A percentile compares a stretch with the other conserved stretches of the same genome.
Conservation (phyloP, 2,329 filamentous ascomycete species). For the Tolypocladium endophyticum region DNA sequence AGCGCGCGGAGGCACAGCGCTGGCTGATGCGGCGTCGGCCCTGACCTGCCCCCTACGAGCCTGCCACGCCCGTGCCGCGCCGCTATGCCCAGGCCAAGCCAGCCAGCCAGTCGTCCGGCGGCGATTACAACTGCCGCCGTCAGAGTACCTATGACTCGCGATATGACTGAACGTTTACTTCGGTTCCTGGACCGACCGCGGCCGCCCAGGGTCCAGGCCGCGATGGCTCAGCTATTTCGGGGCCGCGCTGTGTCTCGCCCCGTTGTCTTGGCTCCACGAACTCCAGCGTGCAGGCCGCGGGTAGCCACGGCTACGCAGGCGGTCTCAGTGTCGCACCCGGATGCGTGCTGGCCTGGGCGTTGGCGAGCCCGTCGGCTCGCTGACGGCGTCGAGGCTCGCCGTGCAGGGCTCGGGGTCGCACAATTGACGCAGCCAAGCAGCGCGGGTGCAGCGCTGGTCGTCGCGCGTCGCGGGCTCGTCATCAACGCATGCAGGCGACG, state of each 20-base stretch:
- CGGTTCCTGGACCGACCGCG: background rate
- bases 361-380: background rate
- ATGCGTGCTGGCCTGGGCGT: background rate
- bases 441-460: background rate
- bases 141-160: conserved; percentile 2
- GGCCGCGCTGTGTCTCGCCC: background rate
- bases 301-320: background rate
- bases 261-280: background rate
- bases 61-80: no score
- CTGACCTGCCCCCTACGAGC: no score
- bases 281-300: background rate
- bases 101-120: background rate
- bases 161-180: conserved; percentile 1
- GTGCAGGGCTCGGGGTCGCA: background rate
- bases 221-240: background rate
- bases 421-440: background rate
- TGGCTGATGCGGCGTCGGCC: no score
- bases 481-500: background rate
- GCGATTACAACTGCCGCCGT: background rate
- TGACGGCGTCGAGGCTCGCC: background rate
- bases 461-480: background rate
- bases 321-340: background rate
- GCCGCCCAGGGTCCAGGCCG: background rate
- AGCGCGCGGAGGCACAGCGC: no score
- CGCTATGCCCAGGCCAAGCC: background rate